Evolutionary conservation across 2,329 filamentous ascomycete species (phyloP).

Genomic region (Metarhizium guizhouense): DNA sequence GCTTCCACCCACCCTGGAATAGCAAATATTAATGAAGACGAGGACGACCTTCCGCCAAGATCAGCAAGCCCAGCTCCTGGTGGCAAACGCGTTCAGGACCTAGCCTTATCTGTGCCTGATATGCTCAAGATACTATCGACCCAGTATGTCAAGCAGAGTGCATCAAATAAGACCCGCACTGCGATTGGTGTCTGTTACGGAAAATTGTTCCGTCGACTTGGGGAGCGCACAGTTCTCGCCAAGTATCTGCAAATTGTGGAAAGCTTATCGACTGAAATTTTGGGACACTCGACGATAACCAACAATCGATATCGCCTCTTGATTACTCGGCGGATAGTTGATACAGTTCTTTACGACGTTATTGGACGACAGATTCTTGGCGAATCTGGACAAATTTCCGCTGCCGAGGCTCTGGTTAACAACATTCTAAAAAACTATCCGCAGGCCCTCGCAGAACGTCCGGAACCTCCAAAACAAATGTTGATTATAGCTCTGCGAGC

Average conservation of each 20-base stretch:
- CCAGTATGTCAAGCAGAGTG: constrained; percentile 72
- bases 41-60: constrained; percentile 60
- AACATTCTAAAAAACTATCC: constrained; percentile 91
- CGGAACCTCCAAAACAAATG: constrained; percentile 81
- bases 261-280: constrained; percentile 70
- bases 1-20: constrained; percentile 50
- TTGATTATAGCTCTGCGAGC: constrained; percentile 73
- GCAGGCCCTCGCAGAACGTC: constrained; percentile 74
- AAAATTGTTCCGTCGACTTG: constrained; percentile 67
- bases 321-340: constrained; percentile 74
- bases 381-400: constrained; percentile 79
- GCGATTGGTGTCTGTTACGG: constrained; percentile 84
- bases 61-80: constrained; percentile 64
- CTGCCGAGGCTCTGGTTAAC: constrained; percentile 74
- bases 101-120: constrained; percentile 68
- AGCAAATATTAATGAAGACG: constrained; percentile 44
- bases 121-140: constrained; percentile 69
- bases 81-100: constrained; percentile 59
- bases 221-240: constrained; percentile 72
- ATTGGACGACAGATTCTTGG: constrained; percentile 75
- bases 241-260: constrained; percentile 76
- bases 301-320: constrained; percentile 85
- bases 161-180: constrained; percentile 71
- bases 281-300: constrained; percentile 65
- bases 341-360: constrained; percentile 74